Conservation (phyloP, 2,329 filamentous ascomycete genomes). For the Fusarium dlaminii region DNA sequence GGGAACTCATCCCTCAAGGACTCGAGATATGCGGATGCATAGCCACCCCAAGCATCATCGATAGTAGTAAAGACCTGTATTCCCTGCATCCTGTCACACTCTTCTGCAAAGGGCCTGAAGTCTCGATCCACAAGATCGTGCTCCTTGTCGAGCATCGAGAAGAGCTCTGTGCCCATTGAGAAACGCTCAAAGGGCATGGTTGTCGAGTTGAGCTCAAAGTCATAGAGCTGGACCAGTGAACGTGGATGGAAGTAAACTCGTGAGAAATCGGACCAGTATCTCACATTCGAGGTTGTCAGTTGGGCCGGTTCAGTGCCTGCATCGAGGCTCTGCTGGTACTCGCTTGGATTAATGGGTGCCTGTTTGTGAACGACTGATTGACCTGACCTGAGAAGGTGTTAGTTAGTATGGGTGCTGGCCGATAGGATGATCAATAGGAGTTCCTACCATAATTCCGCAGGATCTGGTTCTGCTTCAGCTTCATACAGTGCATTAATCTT, state of each 20-base stretch:
- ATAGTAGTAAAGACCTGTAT: slow-evolving; percentile 78
- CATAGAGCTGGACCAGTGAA: slow-evolving; percentile 86
- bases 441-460: slow-evolving; percentile 49
- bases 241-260: slow-evolving; percentile 91
- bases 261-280: slow-evolving; percentile 97
- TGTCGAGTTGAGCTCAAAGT: slow-evolving; percentile 84
- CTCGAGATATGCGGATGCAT: slow-evolving; percentile 77
- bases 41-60: slow-evolving; percentile 86
- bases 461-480: slow-evolving; percentile 49
- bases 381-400: slow-evolving; percentile 63
- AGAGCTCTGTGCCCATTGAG: slow-evolving; percentile 83
- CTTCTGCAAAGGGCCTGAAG: slow-evolving; percentile 86
- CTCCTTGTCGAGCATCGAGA: slow-evolving; percentile 76
- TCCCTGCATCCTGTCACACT: slow-evolving; percentile 91
- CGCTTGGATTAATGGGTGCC: slow-evolving; percentile 71
- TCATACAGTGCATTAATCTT: slow-evolving; percentile 92
- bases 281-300: slow-evolving; percentile 76
- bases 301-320: slow-evolving; percentile 71
- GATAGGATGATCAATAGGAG: too few relatives aligned
- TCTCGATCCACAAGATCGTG: slow-evolving; percentile 92
- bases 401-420: neutral
- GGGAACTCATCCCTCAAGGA: slow-evolving; percentile 88
- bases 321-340: slow-evolving; percentile 84
- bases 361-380: slow-evolving; percentile 74
- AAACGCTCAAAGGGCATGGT: slow-evolving; percentile 92